Evolutionary conservation across 1,284 basidiomycete species (phyloP).

Genomic region (Dichomitus squalens): DNA sequence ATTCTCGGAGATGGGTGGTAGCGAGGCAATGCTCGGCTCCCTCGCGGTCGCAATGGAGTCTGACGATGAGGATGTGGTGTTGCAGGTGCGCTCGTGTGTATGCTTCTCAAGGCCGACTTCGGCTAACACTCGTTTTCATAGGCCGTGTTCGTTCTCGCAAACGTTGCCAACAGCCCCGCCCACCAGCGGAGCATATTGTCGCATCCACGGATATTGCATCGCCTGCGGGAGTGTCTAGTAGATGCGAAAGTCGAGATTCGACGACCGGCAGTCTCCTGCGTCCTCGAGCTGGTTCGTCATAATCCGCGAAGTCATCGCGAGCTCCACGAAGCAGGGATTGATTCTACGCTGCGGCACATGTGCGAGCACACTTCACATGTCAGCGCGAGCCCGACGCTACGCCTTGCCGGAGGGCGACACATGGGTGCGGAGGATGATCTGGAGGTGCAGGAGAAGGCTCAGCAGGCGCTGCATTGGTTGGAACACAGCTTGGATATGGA

Average conservation of each 20-base stretch:
- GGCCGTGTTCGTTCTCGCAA: slow-evolving; percentile 61
- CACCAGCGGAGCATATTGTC: slow-evolving; percentile 51
- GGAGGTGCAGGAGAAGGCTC: slow-evolving; percentile 58
- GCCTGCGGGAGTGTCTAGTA: slow-evolving; percentile 57
- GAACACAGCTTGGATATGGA: slow-evolving; percentile 28
- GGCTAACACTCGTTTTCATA: slow-evolving; percentile 27
- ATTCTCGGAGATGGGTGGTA: slow-evolving; percentile 53
- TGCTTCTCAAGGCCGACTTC: neutral
- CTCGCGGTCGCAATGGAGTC: slow-evolving; percentile 51
- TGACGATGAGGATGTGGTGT: slow-evolving; percentile 50
- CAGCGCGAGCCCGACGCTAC: slow-evolving; percentile 34
- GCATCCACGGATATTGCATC: slow-evolving; percentile 50
- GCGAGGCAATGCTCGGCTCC: slow-evolving; percentile 44
- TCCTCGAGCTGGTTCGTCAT: slow-evolving; percentile 51
- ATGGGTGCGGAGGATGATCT: slow-evolving; percentile 48
- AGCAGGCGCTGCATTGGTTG: slow-evolving; percentile 45
- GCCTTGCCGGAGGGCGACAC: slow-evolving; percentile 30
- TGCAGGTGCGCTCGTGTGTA: slow-evolving; percentile 43
- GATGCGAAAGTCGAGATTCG: slow-evolving; percentile 59
- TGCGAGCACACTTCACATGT: slow-evolving; percentile 48
- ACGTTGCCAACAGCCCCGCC: slow-evolving; percentile 60
- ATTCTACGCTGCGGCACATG: slow-evolving; percentile 47
- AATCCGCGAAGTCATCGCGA: slow-evolving; percentile 39
- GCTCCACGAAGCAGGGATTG: slow-evolving; percentile 46
- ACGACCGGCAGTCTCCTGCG: slow-evolving; percentile 59